Evolutionary conservation across 768 basidiomycete species (phyloP), one percentile per base, ranked within the genome.

Genomic region (Mycena alexandri): DNA sequence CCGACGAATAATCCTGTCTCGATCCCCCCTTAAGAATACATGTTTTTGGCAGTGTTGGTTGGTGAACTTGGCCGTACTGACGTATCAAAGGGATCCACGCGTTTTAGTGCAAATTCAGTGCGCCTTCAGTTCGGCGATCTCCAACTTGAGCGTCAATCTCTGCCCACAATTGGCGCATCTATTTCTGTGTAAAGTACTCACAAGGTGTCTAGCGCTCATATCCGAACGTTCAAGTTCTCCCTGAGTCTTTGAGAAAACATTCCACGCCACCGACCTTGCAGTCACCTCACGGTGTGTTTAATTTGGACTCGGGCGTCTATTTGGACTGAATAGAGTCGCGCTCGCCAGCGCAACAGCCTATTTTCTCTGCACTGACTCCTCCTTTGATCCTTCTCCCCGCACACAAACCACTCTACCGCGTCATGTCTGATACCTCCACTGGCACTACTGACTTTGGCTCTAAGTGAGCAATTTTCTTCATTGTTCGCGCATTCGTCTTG

Each of bases 71-170:
- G n/a, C n/a, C n/a, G n/a, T n/a, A n/a, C n/a, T n/a, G n/a, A n/a
- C 50, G 51, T 17, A n/a, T 29, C 33, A 52, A 34, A 52, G 29
- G 51, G 21, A n/a, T 41, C 53, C 36, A 13, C 36, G 21, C 36
- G 53, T 55, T n/a, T n/a, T n/a, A n/a, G n/a, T n/a, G n/a, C n/a
- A n/a, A n/a, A n/a, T n/a, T 53, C 33, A 33, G 54, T 42, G 54
- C 53, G 36, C 36, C 53, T n/a, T n/a, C n/a, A n/a, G n/a, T 55
- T 55, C 38, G 54, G 54, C 41, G 54, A 56, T 56, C 54, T 56
- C 41, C 54, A 53, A 56, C 54, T 56, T 43, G 54, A 56, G 41
- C 54, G 54, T 56, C 54, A 56, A 56, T 56, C 54, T 56, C 54
- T 14, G 41, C 43, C 54, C 38, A 56, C 54, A 42, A 56, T 42